Base-by-base conservation (phyloP, 176 grass and related monocot genomes). In the Thalia dealbata region DNA sequence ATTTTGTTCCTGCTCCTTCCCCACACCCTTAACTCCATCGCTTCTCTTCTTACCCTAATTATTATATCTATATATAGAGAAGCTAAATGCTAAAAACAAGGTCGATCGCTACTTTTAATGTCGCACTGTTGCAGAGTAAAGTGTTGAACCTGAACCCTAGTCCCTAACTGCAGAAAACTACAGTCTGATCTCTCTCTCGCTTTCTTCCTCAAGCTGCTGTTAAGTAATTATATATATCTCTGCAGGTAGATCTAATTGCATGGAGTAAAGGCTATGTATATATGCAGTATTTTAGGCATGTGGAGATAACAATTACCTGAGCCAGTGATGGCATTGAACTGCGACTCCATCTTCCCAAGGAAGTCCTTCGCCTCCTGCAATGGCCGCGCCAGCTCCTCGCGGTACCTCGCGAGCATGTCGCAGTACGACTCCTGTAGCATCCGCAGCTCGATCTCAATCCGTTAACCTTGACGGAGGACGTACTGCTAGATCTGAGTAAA, bases 321-420 rank as follows among this genome's bases (percentile, higher is more conserved):
- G 24, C 79, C 73, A 16, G 79, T 72, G 80, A 96, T 73, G 0
- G 86, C 82, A 62, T 73, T 78, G 21, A 96, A 83, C 79, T 96
- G 83, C 14, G 75, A 82, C 71, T 96, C 92, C 52, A 96, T 78
- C 61, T 27, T 84, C 46, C 79, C 86, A 71, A 91, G 86, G 80
- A 91, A 91, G 44, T 89, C 59, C 62, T 81, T 70, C 22, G 92
- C 88, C 73, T 96, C 92, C 64, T 96, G 79, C 8, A 96, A 76
- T 78, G 92, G 88, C 62, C 79, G 80, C 70, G 74, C 77, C 52
- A 96, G 81, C 63, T 91, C 92, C 61, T 85, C 76, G 65, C 52
- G 87, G 79, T 85, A 89, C 63, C 83, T 85, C 9, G 81, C 67
- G 48, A 96, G 64, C 77, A 83, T 81, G 55, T 81, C 78, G 56